Evolutionary conservation across 2,329 filamentous ascomycete species (phyloP), one percentile per base, ranked within the genome.

Genomic region (Paecilomyces dactylethromorphus): DNA sequence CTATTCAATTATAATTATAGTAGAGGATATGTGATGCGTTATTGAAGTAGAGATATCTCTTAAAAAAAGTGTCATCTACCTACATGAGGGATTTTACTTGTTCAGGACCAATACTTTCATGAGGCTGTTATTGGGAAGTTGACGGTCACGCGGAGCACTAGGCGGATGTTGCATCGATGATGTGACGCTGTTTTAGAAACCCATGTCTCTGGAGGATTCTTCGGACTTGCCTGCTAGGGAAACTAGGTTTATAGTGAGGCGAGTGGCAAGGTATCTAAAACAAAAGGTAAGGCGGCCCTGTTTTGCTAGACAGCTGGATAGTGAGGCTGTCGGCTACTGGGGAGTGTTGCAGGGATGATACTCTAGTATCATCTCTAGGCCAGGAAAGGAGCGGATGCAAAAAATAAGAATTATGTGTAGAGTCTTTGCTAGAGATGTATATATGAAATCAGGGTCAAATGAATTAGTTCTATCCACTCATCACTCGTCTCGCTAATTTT

Each of bases 401-500:
- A 29, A 18, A 45, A 45, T 2, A 33, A 39, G 11, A 13, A 10
- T 18, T 45, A 45, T 45, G 39, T n/a, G n/a, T 18, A 18, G 39
- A 45, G 32, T n/a, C 12, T 33, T 33, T 18, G n/a, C 39, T 45
- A 45, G 18, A 3, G 39, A 39, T 45, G 39, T 45, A 18, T n/a
- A 45, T 45, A 45, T 45, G 15, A 29, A 29, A 18, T 45, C 35
- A 18, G 15, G 39, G 39, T 45, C 8, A 45, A 45, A 45, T 52
- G 11, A 52, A 52, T 52, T 52, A 52, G 11, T 26, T 52, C 50
- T 52, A 52, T 68, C 63, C 66, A 68, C 69, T 74, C 72, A 68
- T 74, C 68, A 72, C 67, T 74, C 70, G 62, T 74, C 62, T 63
- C 61, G 65, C 62, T 59, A 61, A 60, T 62, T 56, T 59, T 60